Percentiles rank a stretch among this genome's conserved stretches.
Conservation (phyloP, 225 moss, liverwort and hornwort species). For the Polytrichum commune region DNA sequence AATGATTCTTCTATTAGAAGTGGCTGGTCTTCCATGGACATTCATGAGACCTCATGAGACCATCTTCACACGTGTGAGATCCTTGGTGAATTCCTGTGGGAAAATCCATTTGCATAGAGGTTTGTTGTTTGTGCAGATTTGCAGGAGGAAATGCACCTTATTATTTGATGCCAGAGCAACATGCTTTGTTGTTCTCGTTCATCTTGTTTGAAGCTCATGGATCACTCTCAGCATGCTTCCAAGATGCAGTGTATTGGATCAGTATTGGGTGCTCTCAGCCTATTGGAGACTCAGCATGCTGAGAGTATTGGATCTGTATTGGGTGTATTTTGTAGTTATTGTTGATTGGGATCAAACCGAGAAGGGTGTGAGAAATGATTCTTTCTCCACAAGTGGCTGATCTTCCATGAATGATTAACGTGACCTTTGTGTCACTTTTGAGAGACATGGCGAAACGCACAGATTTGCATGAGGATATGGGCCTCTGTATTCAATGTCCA, state of each 20-base stretch:
- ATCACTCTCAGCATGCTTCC: too few relatives aligned
- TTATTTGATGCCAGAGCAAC: too few relatives aligned
- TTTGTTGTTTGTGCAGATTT: too few relatives aligned
- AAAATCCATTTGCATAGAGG: too few relatives aligned
- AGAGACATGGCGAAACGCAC: conserved; percentile 54
- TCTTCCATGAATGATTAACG: conserved; percentile 37
- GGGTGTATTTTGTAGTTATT: neutral
- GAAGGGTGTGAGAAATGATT: neutral
- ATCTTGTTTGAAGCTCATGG: too few relatives aligned
- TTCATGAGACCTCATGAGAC: conserved; percentile 62
- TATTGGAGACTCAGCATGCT: too few relatives aligned
- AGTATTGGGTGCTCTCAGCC: too few relatives aligned
- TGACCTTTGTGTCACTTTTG: conserved; percentile 55
- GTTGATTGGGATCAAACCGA: neutral
- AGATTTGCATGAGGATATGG: conserved; percentile 78
- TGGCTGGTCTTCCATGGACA: conserved; percentile 21
- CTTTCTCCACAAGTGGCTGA: neutral
- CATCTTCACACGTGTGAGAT: conserved; percentile 55
- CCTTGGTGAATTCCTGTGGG: conserved; percentile 16
- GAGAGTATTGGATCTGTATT: too few relatives aligned
- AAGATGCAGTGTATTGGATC: too few relatives aligned
- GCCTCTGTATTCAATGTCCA: conserved; percentile 57
- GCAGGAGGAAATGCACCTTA: too few relatives aligned
- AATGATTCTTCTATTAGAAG: neutral
- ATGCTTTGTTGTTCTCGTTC: too few relatives aligned